Conservation (phyloP, 2,329 filamentous ascomycete species). For the Claviceps sp. region DNA sequence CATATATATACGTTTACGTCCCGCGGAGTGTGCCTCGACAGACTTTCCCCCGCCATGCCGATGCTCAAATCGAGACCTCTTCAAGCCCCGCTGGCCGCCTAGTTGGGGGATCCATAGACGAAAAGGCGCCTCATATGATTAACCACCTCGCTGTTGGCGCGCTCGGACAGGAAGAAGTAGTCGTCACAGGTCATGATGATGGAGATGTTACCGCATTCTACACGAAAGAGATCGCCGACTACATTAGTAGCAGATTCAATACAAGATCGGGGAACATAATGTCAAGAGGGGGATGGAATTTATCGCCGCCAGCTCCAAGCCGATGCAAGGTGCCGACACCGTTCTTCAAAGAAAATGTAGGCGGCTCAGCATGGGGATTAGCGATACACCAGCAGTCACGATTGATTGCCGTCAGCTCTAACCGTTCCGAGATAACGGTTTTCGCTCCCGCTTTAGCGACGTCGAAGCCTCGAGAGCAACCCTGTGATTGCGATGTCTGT, state of each 20-base stretch:
- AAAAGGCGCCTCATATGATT: slow-evolving; percentile 41
- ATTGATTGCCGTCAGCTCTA: slow-evolving; percentile 74
- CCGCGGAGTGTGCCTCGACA: slow-evolving; percentile 33
- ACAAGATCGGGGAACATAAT: not conserved
- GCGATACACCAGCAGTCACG: slow-evolving; percentile 71
- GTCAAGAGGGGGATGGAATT: slow-evolving; percentile 3
- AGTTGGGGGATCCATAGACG: slow-evolving; percentile 41
- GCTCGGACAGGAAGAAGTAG: slow-evolving; percentile 54
- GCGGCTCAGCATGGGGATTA: slow-evolving; percentile 74
- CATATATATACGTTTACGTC: slow-evolving; percentile 43
- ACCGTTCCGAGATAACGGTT: slow-evolving; percentile 43
- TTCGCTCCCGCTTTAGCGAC: slow-evolving; percentile 33
- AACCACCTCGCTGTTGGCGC: slow-evolving; percentile 59
- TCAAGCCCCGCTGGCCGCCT: slow-evolving; percentile 24
- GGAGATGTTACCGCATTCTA: slow-evolving; percentile 64
- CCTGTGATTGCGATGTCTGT: slow-evolving; percentile 5
- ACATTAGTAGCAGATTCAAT: slow-evolving; percentile 20
- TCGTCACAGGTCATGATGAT: slow-evolving; percentile 57
- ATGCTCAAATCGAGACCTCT: slow-evolving; percentile 35
- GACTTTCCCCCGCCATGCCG: slow-evolving; percentile 32
- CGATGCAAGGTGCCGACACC: slow-evolving; percentile 15
- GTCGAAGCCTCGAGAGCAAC: not conserved
- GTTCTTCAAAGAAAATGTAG: slow-evolving; percentile 68
- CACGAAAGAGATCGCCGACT: slow-evolving; percentile 36
- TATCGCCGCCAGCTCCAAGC: slow-evolving; percentile 1